Base-by-base conservation (phyloP, 495 filamentous ascomycete genomes). In the Trichoderma orchidacearum region DNA sequence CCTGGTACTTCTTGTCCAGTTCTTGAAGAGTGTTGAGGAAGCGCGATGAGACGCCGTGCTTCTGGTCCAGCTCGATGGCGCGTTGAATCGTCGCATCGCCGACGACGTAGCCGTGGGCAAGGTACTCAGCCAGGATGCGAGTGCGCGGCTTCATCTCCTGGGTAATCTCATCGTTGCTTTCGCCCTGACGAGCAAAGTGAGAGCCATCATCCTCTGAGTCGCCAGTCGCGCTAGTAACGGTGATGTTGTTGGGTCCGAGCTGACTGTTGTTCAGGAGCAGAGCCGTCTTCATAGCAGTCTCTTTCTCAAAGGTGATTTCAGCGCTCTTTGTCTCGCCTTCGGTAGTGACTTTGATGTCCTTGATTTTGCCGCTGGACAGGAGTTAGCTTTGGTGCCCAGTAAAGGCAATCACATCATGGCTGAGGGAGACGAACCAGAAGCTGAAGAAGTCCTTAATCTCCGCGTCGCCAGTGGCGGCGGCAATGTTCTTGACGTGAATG, bases 361-460 rank as follows among this genome's bases (percentile, higher is more conserved):
- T 84, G 70, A 97, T 96, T 77, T 96, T 97, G 64, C 93, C 93
- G 68, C 89, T 95, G 66, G 56, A 56, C 21, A 45, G 15, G 35
- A 28, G 54, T 59, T 72, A 63, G 77, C n/a, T 11, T 6, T 1
- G 30, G 3, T 17, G 65, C 13, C 13, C 27, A 30, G 45, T n/a
- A n/a, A n/a, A n/a, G n/a, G n/a, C 53, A 45, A 34, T 50, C 1
- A 13, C 8, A 12, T 28, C 23, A 38, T 18, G 17, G 30, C 53
- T 27, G n/a, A 15, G 15, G 56, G 51, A 9, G 51, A 61, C 80
- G 67, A 78, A 93, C 89, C 93, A 98, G 83, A 97, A 98, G 73
- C 86, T 93, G 79, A 98, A 98, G 82, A 98, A 98, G 63, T 94
- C 90, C 62, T 81, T 83, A 59, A 98, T 80, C 70, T 98, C 89